Conservation (phyloP, 306 rosid genomes). For the Prunus kanzakura region DNA sequence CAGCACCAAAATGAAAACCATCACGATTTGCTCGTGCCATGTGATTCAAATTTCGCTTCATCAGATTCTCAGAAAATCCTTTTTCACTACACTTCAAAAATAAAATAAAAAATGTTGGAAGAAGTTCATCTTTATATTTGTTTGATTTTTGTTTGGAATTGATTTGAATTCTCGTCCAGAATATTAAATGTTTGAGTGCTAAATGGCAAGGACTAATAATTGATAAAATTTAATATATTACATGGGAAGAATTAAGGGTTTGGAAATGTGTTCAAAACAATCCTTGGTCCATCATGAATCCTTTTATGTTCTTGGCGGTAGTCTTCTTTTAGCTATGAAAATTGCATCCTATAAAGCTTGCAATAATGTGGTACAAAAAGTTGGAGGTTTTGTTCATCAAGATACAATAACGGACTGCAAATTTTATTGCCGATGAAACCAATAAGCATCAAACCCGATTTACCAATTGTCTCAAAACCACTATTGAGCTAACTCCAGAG, state of each 20-base stretch:
- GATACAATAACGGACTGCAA: background rate
- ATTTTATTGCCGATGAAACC: background rate
- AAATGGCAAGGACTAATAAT: background rate
- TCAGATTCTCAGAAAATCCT: background rate
- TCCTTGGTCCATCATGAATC: no score
- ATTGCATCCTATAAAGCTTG: background rate
- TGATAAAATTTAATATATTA: no score
- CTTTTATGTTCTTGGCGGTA: no score
- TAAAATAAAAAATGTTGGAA: background rate
- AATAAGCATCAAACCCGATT: background rate
- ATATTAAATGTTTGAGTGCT: background rate
- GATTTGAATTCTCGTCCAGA: background rate
- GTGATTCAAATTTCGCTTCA: background rate
- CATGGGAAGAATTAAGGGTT: background rate
- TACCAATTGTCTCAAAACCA: constrained; percentile 16
- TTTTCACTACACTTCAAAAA: no score
- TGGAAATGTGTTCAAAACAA: background rate
- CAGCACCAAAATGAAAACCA: background rate
- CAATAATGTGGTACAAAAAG: background rate
- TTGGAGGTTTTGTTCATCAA: background rate
- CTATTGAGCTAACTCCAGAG: constrained; percentile 20
- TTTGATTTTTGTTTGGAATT: background rate
- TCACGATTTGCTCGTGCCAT: background rate
- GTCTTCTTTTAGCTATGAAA: no score
- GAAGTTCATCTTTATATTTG: background rate